phyloP scores from a whole-genome alignment of 31 red algal genomes.

The Endocladia muricata region DNA sequence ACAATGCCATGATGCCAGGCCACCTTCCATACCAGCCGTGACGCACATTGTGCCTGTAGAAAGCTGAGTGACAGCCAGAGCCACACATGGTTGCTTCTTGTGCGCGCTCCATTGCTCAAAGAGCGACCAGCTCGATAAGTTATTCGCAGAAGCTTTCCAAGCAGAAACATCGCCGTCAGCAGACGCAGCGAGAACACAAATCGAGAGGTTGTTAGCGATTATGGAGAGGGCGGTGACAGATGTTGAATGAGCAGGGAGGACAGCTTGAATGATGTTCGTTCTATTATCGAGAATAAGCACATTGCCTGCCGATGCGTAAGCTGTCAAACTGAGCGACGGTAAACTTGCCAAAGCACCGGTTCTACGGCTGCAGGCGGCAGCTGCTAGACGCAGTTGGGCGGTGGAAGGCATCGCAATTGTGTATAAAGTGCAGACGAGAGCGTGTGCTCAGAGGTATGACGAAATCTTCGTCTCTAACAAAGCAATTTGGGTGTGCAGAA shows the following conservation, averaged over 20 bases:
- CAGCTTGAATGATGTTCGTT: neutral
- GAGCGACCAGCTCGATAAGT: neutral
- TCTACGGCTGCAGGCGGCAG: slow-evolving; percentile 38
- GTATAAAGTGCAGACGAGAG: neutral
- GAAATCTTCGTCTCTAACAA: too few species aligned
- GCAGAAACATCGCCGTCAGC: slow-evolving; percentile 41
- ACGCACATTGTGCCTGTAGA: neutral
- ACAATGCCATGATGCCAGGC: neutral
- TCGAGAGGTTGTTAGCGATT: neutral
- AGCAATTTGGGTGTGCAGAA: too few species aligned
- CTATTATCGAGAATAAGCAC: slow-evolving; percentile 26
- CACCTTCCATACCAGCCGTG: slow-evolving; percentile 22
- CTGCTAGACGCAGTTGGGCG: slow-evolving; percentile 1
- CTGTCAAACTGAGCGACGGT: slow-evolving; percentile 11
- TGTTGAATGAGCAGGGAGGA: slow-evolving; percentile 29
- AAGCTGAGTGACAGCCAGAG: neutral
- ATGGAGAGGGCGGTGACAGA: slow-evolving; percentile 35
- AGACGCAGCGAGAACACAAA: slow-evolving; percentile 38
- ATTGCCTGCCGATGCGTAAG: slow-evolving; percentile 48
- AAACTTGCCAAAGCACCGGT: slow-evolving; percentile 33
- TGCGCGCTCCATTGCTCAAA: neutral
- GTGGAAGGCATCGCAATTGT: neutral
- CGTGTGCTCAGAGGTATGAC: too few species aligned
- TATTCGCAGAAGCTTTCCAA: neutral
- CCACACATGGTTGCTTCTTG: neutral